Evolutionary conservation across 345 rosid species (phyloP).

Genomic region (Eucalyptus coolabah): DNA sequence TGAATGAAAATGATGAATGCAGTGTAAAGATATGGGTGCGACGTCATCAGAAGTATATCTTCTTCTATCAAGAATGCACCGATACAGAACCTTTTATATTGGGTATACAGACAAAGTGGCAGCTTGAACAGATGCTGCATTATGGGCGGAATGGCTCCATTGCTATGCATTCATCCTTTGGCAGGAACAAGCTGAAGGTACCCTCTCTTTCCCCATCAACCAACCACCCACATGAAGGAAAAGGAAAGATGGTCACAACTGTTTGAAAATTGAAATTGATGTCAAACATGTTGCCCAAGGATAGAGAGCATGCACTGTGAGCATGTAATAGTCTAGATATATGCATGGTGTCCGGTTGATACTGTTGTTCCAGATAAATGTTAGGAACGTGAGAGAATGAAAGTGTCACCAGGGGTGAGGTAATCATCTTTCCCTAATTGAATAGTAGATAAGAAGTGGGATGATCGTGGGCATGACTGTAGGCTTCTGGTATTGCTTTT

Average conservation of each 20-base stretch:
- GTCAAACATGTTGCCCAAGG: not conserved
- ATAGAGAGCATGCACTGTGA: not conserved
- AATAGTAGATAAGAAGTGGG: not conserved
- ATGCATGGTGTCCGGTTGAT: not conserved
- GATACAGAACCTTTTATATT: conserved; percentile 20
- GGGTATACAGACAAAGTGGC: conserved; percentile 56
- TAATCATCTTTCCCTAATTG: not conserved
- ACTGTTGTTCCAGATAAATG: not conserved
- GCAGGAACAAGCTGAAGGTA: conserved; percentile 48
- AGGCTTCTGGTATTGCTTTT: not conserved
- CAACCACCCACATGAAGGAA: not conserved
- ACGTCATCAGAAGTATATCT: conserved; percentile 33
- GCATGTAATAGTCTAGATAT: not conserved
- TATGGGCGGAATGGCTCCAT: conserved; percentile 27
- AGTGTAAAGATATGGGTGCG: conserved; percentile 38
- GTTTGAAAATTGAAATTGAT: not conserved
- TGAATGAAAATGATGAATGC: conserved; percentile 22
- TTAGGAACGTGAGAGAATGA: not conserved
- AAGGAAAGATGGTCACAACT: not conserved
- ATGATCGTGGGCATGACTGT: not conserved
- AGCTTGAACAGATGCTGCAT: conserved; percentile 42
- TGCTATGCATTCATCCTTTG: conserved; percentile 35
- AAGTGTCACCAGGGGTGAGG: not conserved
- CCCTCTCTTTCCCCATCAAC: not conserved
- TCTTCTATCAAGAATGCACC: conserved; percentile 29